phyloP scores from a whole-genome alignment of 768 basidiomycete genomes.

The Austroboletus eburneus region DNA sequence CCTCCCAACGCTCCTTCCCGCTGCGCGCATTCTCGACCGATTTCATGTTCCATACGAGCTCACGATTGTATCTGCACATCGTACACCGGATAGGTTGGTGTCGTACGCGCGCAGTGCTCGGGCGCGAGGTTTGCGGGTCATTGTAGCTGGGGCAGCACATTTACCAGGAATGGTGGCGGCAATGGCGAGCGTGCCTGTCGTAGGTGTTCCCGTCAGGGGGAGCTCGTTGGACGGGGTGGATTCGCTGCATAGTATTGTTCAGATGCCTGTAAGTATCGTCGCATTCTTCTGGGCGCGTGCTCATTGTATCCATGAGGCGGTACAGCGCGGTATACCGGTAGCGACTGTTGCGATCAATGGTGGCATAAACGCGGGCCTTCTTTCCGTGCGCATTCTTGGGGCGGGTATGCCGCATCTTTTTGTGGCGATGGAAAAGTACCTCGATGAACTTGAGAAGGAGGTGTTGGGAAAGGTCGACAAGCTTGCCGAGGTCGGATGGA shows the following conservation, averaged over 20 bases:
- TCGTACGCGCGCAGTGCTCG: slow-evolving; percentile 77
- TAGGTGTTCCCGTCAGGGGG: slow-evolving; percentile 96
- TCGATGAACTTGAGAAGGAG: slow-evolving; percentile 64
- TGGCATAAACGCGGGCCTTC: slow-evolving; percentile 85
- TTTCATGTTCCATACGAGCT: slow-evolving; percentile 89
- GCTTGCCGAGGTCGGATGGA: slow-evolving; percentile 81
- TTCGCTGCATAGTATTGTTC: slow-evolving; percentile 95
- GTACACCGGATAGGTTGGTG: slow-evolving; percentile 84
- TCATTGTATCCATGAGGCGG: not conserved
- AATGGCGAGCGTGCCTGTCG: slow-evolving; percentile 86
- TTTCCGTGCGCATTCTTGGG: slow-evolving; percentile 87
- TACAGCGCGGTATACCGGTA: slow-evolving; percentile 89
- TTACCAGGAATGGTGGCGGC: slow-evolving; percentile 98
- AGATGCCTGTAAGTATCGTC: slow-evolving; percentile 81
- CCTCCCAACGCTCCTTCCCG: slow-evolving; percentile 88
- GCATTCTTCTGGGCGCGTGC: not conserved
- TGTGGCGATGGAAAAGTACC: slow-evolving; percentile 67
- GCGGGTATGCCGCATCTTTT: slow-evolving; percentile 65
- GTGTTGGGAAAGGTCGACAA: slow-evolving; percentile 77
- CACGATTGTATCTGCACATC: slow-evolving; percentile 94
- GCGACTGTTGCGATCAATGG: slow-evolving; percentile 98
- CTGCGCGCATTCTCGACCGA: slow-evolving; percentile 76
- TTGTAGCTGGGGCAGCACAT: slow-evolving; percentile 96
- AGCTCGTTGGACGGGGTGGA: slow-evolving; percentile 93
- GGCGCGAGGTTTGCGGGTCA: slow-evolving; percentile 58